Percentiles rank a stretch among this genome's conserved stretches.
phyloP scores from a whole-genome alignment of 1,139 yeast species.

The Wickerhamomyces sp. region DNA sequence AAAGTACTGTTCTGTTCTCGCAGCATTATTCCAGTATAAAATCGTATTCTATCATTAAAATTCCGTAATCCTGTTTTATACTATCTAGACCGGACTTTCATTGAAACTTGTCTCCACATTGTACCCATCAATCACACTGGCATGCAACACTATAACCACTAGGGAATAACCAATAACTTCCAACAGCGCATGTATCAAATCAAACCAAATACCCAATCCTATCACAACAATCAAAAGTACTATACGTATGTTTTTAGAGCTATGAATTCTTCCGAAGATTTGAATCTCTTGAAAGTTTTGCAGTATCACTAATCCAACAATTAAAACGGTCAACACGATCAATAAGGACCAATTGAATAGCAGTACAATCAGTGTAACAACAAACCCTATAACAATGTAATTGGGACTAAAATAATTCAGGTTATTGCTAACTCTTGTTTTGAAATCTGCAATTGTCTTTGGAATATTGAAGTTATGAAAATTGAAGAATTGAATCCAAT shows the following conservation, averaged over 20 bases:
- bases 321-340: background rate
- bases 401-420: conserved; percentile 8
- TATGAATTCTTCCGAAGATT: conserved; percentile 1
- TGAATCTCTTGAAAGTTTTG: conserved; percentile 1
- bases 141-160: conserved; percentile 5
- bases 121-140: conserved; percentile 8
- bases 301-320: conserved; percentile 1
- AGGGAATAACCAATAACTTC: conserved; percentile 2
- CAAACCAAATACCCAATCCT: conserved; percentile 3
- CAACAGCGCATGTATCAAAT: conserved; percentile 4
- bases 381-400: conserved; percentile 6
- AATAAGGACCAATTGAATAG: conserved; percentile 6
- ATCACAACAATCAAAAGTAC: background rate
- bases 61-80: too few species aligned
- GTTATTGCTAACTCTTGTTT: conserved; percentile 4
- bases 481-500: conserved; percentile 8
- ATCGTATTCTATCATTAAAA: too few species aligned
- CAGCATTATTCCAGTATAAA: too few species aligned
- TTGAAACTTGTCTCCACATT: conserved; percentile 11
- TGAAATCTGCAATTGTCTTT: conserved; percentile 2
- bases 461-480: conserved; percentile 4
- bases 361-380: conserved; percentile 3
- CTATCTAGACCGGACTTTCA: conserved; percentile 7
- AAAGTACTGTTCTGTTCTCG: too few species aligned
- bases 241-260: conserved; percentile 2